phyloP scores from a whole-genome alignment of 2,329 filamentous ascomycete species.

The Plenodomus biglobosus region DNA sequence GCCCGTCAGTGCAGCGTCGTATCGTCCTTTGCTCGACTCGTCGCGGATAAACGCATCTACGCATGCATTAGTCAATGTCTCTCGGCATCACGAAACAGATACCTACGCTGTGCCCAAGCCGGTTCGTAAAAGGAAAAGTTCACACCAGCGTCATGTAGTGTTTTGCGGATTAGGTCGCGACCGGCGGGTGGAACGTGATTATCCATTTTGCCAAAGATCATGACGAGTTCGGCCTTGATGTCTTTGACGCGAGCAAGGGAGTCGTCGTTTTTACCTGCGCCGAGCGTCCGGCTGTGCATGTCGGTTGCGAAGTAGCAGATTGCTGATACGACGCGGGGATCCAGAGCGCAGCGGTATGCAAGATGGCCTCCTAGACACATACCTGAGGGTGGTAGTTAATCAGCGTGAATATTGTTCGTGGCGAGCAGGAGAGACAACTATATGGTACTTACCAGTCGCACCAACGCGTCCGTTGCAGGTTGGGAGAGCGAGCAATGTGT shows the following conservation, averaged over 20 bases:
- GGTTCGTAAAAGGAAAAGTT: slow-evolving; percentile 84
- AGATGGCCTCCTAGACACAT: slow-evolving; percentile 96
- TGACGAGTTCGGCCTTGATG: slow-evolving; percentile 76
- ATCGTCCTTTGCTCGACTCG: slow-evolving; percentile 89
- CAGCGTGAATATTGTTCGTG: neutral
- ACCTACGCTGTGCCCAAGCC: slow-evolving; percentile 81
- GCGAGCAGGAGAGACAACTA: neutral
- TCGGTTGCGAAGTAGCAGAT: slow-evolving; percentile 94
- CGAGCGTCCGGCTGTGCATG: slow-evolving; percentile 77
- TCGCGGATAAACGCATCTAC: slow-evolving; percentile 86
- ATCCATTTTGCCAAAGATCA: slow-evolving; percentile 92
- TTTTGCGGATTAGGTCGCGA: slow-evolving; percentile 78
- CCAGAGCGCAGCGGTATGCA: slow-evolving; percentile 71
- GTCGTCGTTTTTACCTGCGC: slow-evolving; percentile 66
- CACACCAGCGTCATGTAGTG: slow-evolving; percentile 73
- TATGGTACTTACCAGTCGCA: slow-evolving; percentile 30
- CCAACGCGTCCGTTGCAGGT: slow-evolving; percentile 70
- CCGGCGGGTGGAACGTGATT: slow-evolving; percentile 84
- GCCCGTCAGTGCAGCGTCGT: slow-evolving; percentile 83
- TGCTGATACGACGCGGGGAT: slow-evolving; percentile 72
- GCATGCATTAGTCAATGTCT: neutral
- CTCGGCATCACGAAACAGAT: neutral
- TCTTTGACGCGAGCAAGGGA: slow-evolving; percentile 61
- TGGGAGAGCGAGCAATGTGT: slow-evolving; percentile 44
- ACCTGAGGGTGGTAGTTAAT: slow-evolving; percentile 12